Evolutionary conservation across 805 yeast genomes (phyloP).

Genomic region (Clavispora carvajalis): DNA sequence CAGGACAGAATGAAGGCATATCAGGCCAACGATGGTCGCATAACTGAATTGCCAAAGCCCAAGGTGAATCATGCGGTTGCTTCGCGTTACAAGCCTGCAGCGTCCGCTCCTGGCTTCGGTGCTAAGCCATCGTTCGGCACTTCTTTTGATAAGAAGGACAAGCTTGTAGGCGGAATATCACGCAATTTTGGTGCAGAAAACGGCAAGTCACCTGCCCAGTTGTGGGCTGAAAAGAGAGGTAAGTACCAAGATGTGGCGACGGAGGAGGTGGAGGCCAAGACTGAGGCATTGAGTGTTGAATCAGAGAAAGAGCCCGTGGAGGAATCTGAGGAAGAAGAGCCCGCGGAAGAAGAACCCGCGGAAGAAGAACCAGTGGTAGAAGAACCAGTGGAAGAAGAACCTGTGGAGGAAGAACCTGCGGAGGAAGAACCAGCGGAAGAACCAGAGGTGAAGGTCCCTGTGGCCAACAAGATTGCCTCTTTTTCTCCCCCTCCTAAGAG

Average conservation of each 20-base stretch:
- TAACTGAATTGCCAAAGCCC: constrained; percentile 61
- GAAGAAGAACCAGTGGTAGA: constrained; percentile 2
- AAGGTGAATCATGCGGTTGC: constrained; percentile 48
- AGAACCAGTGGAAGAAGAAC: constrained; percentile 10
- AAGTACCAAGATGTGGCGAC: constrained; percentile 44
- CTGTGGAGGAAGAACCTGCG: constrained; percentile 6
- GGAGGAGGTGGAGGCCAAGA: constrained; percentile 9
- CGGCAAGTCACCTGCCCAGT: constrained; percentile 91
- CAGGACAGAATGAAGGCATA: constrained; percentile 42
- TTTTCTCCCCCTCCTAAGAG: constrained; percentile 17
- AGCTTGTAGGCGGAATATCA: constrained; percentile 54
- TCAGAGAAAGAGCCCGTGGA: constrained; percentile 5
- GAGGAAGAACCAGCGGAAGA: background rate
- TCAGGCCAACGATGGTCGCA: constrained; percentile 40
- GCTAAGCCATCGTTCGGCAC: constrained; percentile 10
- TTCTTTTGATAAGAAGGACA: constrained; percentile 29
- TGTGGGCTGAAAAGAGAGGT: constrained; percentile 91
- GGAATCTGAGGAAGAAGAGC: constrained; percentile 6
- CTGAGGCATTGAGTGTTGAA: background rate
- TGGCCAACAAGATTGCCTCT: constrained; percentile 2
- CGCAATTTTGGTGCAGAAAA: constrained; percentile 49
- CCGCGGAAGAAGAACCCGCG: background rate
- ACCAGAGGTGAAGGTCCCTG: background rate
- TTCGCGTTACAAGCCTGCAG: constrained; percentile 39
- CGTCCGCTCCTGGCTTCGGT: constrained; percentile 15